Conservation (phyloP, 371 early-diverging fungal genomes). For the Mortierella sp. region DNA sequence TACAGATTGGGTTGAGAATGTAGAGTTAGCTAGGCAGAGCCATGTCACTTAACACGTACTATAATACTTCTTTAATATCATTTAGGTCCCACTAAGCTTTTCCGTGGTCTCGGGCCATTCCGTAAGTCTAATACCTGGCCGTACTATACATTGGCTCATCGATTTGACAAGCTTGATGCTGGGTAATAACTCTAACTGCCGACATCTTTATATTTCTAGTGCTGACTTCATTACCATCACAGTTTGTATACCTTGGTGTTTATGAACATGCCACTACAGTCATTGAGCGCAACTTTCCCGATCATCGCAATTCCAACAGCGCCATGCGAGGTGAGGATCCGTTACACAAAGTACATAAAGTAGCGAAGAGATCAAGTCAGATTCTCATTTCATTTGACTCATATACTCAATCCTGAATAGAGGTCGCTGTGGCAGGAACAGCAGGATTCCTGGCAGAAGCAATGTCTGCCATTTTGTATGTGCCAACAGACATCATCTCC, state of each 20-base stretch:
- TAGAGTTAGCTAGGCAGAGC: not conserved
- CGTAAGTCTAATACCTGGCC: constrained; percentile 21
- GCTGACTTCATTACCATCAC: constrained; percentile 52
- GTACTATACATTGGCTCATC: not conserved
- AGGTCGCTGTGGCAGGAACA: constrained; percentile 54
- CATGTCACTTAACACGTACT: not conserved
- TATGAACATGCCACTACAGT: constrained; percentile 52
- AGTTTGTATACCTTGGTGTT: constrained; percentile 52
- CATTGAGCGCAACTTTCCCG: constrained; percentile 48
- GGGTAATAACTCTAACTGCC: not conserved
- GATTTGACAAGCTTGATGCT: no score
- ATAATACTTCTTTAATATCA: not conserved
- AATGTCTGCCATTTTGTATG: constrained; percentile 37
- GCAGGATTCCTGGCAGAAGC: constrained; percentile 55
- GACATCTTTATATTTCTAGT: constrained; percentile 5
- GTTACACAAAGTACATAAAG: not conserved
- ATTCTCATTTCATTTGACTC: not conserved
- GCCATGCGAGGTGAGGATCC: constrained; percentile 37
- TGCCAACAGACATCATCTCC: constrained; percentile 53
- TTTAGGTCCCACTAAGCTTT: constrained; percentile 46
- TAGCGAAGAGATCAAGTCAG: not conserved
- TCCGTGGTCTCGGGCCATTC: constrained; percentile 53
- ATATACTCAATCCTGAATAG: constrained; percentile 6
- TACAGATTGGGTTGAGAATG: not conserved
- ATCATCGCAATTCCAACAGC: constrained; percentile 45